Base-by-base conservation (phyloP, 345 rosid genomes). In the Syzygium oleosum region DNA sequence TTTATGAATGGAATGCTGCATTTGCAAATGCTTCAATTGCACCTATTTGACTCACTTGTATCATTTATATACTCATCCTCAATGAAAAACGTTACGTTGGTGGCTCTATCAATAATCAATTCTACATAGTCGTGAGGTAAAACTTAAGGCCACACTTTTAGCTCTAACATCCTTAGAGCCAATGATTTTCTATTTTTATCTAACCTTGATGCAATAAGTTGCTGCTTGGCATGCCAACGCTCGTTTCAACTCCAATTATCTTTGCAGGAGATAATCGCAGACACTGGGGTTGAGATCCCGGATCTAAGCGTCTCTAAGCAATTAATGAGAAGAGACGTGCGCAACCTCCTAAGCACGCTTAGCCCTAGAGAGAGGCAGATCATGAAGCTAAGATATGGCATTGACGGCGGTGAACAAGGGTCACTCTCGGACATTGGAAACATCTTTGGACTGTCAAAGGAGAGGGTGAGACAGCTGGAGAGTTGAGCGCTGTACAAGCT, bases 391-490 rank as follows among this genome's bases (percentile, higher is more conserved):
- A 92, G 98, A 73, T 97, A 88, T 86, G 99, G 99, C 86, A 93
- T 97, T 25, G 96, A 92, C 84, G 98, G 91, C 2, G 95, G 95
- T 1, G 93, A 91, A 59, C 93, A 89, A 87, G 92, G 91, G 87
- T 94, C 99, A 2, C 90, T 96, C 58, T 90, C 95, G 6, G 99
- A 94, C 88, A 91, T 96, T 9, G 99, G 98, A 27, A 89, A 89
- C 55, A 88, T 92, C 49, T 91, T 91, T 68, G 96, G 98, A 55
- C 87, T 97, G 85, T 91, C 96, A 0, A 95, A 93, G 91, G 98
- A 97, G 89, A 91, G 98, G 88, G 96, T 95, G 56, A 89, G 99
- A 84, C 98, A 97, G 84, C 88, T 97, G 88, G 98, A 96, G 91
- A 93, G 90, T 93, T 89, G 95, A 80, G 98, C 99, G 31, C 65